These are phyloP conservation scores for Cyclotella sp. DNA, from an alignment of 108 stramenopile genomes.

Conservation along the genomic window DNA sequence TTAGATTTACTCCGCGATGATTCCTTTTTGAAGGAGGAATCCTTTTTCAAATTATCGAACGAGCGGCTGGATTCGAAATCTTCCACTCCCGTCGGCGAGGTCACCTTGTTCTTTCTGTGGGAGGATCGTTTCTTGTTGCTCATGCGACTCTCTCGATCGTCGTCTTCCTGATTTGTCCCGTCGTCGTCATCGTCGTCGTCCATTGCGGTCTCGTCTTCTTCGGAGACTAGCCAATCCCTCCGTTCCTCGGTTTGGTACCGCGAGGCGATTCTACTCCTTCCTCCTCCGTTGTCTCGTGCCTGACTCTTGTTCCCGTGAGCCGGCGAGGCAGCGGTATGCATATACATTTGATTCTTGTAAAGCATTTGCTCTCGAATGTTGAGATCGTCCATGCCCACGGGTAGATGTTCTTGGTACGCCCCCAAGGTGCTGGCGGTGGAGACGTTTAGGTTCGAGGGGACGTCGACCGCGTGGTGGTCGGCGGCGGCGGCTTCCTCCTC, in stretches of 20 bases:
- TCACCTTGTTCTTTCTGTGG: background rate
- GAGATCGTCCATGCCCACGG: conserved; percentile 13
- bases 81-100: conserved; percentile 37
- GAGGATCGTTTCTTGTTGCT: too few species aligned
- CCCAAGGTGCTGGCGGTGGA: background rate
- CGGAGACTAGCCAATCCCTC: conserved; percentile 2
- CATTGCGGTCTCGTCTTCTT: background rate
- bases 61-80: conserved; percentile 7
- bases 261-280: background rate
- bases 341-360: conserved; percentile 35
- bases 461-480: background rate
- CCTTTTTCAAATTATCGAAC: too few species aligned
- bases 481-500: too few species aligned
- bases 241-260: conserved; percentile 3
- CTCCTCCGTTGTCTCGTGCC: background rate
- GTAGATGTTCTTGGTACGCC: conserved; percentile 9
- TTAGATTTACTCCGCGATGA: conserved; percentile 7
- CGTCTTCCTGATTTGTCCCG: background rate
- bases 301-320: background rate
- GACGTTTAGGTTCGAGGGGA: background rate
- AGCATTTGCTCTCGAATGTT: conserved; percentile 34
- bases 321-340: background rate
- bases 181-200: background rate
- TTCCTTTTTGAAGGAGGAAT: too few species aligned
- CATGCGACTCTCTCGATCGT: background rate